Evolutionary conservation across 1,284 basidiomycete species (phyloP).

Genomic region (Ustilago crameri): DNA sequence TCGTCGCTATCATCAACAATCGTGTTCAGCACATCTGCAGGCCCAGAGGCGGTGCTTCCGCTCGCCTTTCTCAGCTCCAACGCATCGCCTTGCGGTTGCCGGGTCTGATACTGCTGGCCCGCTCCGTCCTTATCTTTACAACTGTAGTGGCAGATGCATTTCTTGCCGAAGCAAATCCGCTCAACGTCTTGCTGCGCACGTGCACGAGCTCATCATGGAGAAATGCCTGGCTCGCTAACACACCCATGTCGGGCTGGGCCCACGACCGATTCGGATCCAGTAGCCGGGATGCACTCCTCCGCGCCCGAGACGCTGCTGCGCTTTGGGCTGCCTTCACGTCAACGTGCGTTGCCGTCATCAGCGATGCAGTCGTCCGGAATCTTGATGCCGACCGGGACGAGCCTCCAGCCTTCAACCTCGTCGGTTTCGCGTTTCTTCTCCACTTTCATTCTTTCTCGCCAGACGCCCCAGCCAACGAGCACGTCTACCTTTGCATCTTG

Average conservation of each 20-base stretch:
- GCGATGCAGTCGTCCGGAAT: conserved; percentile 45
- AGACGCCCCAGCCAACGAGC: conserved; percentile 50
- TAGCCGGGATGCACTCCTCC: conserved; percentile 33
- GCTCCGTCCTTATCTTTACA: conserved; percentile 40
- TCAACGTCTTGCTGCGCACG: conserved; percentile 15
- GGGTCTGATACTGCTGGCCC: conserved; percentile 44
- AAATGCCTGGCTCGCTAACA: conserved; percentile 39
- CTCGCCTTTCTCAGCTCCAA: conserved; percentile 29
- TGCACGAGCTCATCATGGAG: conserved; percentile 29
- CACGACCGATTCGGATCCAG: conserved; percentile 29
- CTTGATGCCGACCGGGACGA: conserved; percentile 55
- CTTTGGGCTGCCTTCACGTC: conserved; percentile 50
- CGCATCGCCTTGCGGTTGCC: conserved; percentile 55
- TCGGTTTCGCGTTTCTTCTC: conserved; percentile 59
- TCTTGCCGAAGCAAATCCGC: conserved; percentile 13
- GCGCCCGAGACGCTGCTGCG: conserved; percentile 42
- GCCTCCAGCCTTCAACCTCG: conserved; percentile 60
- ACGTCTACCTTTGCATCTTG: conserved; percentile 60
- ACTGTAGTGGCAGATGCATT: conserved; percentile 43
- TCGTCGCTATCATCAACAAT: conserved; percentile 57
- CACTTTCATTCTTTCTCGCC: conserved; percentile 56
- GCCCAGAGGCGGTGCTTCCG: conserved; percentile 47
- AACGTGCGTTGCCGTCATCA: conserved; percentile 44
- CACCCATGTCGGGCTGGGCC: conserved; percentile 38
- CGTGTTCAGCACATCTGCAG: conserved; percentile 64